phyloP scores from a whole-genome alignment of 2,329 filamentous ascomycete species.

The Cladosporium sp. region DNA sequence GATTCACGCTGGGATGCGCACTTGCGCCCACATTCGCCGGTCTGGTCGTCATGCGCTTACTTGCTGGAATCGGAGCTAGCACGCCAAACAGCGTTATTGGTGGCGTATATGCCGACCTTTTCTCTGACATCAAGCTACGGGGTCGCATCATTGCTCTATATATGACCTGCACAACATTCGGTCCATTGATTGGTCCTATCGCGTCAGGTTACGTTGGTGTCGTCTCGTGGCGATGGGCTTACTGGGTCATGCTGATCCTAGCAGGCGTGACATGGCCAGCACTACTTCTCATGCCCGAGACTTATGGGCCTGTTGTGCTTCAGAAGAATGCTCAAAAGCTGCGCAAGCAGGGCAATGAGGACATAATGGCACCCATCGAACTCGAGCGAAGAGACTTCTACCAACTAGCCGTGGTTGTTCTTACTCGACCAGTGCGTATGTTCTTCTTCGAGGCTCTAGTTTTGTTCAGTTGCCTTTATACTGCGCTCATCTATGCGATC shows the following conservation, averaged over 20 bases:
- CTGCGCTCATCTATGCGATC: constrained; percentile 64
- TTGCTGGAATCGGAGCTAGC: constrained; percentile 48
- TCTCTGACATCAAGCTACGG: constrained; percentile 56
- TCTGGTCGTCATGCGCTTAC: constrained; percentile 47
- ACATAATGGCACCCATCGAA: constrained; percentile 63
- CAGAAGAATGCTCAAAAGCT: constrained; percentile 55
- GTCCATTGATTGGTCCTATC: constrained; percentile 67
- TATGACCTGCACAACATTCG: constrained; percentile 68
- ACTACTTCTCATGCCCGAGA: constrained; percentile 62
- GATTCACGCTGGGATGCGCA: constrained; percentile 50
- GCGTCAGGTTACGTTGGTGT: constrained; percentile 64
- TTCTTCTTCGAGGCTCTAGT: constrained; percentile 72
- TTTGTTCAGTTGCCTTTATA: constrained; percentile 68
- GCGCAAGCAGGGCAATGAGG: constrained; percentile 54
- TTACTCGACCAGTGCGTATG: constrained; percentile 74
- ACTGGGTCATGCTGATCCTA: constrained; percentile 70
- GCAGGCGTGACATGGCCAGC: constrained; percentile 63
- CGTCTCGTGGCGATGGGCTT: constrained; percentile 69
- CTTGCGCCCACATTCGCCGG: constrained; percentile 48
- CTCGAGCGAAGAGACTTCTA: constrained; percentile 58
- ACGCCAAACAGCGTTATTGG: constrained; percentile 57
- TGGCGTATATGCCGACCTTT: constrained; percentile 67
- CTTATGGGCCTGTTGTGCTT: constrained; percentile 49
- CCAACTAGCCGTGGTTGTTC: constrained; percentile 64
- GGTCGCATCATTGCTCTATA: constrained; percentile 65